Evolutionary conservation across 176 grass and related monocot genomes (phyloP), one percentile per base, ranked within the genome.

Genomic region (Triticum dicoccoides): DNA sequence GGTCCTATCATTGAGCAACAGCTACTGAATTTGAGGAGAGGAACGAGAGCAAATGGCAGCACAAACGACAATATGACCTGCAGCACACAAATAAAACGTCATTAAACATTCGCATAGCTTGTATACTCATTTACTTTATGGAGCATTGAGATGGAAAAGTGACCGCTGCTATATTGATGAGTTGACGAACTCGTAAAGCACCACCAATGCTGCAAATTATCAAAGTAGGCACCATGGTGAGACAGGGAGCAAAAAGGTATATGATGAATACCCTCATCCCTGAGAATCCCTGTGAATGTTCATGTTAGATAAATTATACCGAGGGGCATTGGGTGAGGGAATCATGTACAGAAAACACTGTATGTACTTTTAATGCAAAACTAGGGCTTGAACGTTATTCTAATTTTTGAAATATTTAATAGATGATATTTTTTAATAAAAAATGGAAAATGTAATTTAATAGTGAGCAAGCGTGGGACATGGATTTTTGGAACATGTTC

Each of bases 11-110:
- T 92, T 15, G 70, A 77, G 17, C 23, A 42, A 61, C 87, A 86
- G 84, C 90, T 91, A 69, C 92, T 97, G 88, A 97, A 97, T 84
- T 94, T 97, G 65, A 97, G 90, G 8, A 97, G 92, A 76, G 95
- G 95, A 80, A 94, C 75, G 1, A 97, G 90, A 49, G 92, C 86
- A 88, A 94, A 97, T 73, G 95, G 95, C 13, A 97, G 74, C 69
- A 92, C 92, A 86, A 97, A 92, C 13, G 90, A 92, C 37, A 97
- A 59, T 69, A 91, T 82, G 75, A 97, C 84, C 95, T 97, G 83
- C 86, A 91, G 24, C 5, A 69, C 25, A 23, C 72, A 74, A 41
- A 74, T 68, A 69, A 41, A 54, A 45, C 18, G 8, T 49, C 63
- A 75, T 73, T 11, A 56, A 69, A 86, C 21, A 62, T 59, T 11